phyloP scores from a whole-genome alignment of 805 yeast genomes.

The Nakazawaea sp. region DNA sequence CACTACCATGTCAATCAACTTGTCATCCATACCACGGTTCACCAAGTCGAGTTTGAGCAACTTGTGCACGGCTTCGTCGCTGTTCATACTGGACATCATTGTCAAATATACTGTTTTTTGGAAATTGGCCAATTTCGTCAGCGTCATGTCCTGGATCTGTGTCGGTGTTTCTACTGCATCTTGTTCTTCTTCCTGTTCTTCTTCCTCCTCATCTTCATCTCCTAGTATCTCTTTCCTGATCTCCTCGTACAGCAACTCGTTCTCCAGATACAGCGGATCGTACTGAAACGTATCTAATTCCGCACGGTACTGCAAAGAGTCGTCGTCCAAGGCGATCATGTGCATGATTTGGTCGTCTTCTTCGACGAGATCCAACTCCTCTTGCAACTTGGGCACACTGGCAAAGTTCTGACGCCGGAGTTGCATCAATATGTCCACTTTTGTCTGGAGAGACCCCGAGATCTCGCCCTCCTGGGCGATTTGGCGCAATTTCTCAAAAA shows the following conservation, averaged over 20 bases:
- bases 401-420: constrained; percentile 30
- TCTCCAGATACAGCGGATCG: constrained; percentile 43
- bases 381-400: constrained; percentile 30
- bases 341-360: constrained; percentile 58
- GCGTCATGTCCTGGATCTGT: constrained; percentile 61
- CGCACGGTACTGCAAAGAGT: constrained; percentile 29
- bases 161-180: constrained; percentile 15
- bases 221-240: constrained; percentile 41
- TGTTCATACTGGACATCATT: constrained; percentile 82
- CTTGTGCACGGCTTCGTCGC: constrained; percentile 91
- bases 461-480: constrained; percentile 48
- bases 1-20: constrained; percentile 64
- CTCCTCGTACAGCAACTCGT: constrained; percentile 40
- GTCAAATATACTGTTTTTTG: constrained; percentile 77
- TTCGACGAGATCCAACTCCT: constrained; percentile 53
- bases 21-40: constrained; percentile 33
- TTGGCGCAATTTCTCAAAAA: constrained; percentile 52
- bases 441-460: constrained; percentile 33
- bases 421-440: constrained; percentile 46
- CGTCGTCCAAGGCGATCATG: constrained; percentile 45
- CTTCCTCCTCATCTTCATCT: constrained; percentile 20
- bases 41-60: constrained; percentile 43
- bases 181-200: constrained; percentile 14
- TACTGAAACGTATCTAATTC: constrained; percentile 36
- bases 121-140: constrained; percentile 51